Conservation (phyloP, 2,329 filamentous ascomycete genomes). For the Zalaria sp. region DNA sequence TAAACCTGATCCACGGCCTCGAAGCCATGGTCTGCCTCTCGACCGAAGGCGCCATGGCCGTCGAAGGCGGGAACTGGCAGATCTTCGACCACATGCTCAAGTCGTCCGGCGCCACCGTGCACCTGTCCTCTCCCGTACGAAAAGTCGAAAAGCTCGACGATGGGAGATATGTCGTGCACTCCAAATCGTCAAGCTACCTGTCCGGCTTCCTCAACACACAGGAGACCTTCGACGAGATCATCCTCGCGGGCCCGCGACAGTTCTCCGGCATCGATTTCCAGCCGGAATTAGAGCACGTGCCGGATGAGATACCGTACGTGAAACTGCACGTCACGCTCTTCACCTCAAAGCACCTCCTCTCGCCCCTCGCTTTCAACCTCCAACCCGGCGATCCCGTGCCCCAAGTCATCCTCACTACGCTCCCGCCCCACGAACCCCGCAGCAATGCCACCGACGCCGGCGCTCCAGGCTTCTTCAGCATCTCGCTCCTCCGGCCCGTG, state of each 20-base stretch:
- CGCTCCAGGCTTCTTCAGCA: slow-evolving; percentile 69
- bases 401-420: slow-evolving; percentile 67
- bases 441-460: slow-evolving; percentile 46
- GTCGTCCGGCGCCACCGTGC: slow-evolving; percentile 44
- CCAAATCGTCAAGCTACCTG: neutral
- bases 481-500: slow-evolving; percentile 56
- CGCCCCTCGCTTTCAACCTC: slow-evolving; percentile 58
- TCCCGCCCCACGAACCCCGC: slow-evolving; percentile 44
- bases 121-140: slow-evolving; percentile 54
- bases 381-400: slow-evolving; percentile 45
- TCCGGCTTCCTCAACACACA: neutral
- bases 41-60: slow-evolving; percentile 64
- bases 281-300: slow-evolving; percentile 31
- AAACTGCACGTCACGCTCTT: slow-evolving; percentile 83
- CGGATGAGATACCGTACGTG: slow-evolving; percentile 75
- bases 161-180: slow-evolving; percentile 1
- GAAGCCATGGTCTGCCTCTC: slow-evolving; percentile 90
- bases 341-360: slow-evolving; percentile 60
- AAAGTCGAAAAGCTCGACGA: slow-evolving; percentile 1
- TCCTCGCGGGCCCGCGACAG: slow-evolving; percentile 75
- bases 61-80: slow-evolving; percentile 81
- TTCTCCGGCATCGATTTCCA: slow-evolving; percentile 53
- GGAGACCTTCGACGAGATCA: slow-evolving; percentile 55
- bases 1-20: slow-evolving; percentile 73
- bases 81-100: slow-evolving; percentile 79